phyloP scores from a whole-genome alignment of 192 early-diverging fungal genomes.

The Lunasporangiospora selenospora region DNA sequence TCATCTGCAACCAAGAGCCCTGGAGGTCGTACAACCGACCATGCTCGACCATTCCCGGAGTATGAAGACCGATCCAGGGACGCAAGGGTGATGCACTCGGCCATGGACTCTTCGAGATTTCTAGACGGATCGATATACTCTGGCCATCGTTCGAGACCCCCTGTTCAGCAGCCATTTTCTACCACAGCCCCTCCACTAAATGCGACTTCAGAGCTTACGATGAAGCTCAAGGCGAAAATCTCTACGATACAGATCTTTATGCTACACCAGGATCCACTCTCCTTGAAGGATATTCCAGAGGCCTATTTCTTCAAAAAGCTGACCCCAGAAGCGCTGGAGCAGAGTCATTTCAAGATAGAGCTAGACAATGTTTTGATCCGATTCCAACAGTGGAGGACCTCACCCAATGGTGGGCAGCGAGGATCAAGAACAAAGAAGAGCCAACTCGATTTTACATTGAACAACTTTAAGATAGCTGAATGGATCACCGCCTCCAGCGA shows the following conservation, averaged over 20 bases:
- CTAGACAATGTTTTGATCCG: constrained; percentile 42
- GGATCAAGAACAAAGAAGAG: constrained; percentile 21
- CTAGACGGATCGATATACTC: constrained; percentile 19
- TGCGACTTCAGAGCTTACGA: background rate
- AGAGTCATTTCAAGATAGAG: constrained; percentile 46
- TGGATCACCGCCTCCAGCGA: constrained; percentile 26
- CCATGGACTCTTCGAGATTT: constrained; percentile 34
- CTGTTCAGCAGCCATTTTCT: background rate
- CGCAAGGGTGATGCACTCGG: too few species aligned
- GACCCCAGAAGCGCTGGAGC: constrained; percentile 24
- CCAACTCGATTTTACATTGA: constrained; percentile 39
- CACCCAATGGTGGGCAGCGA: constrained; percentile 14
- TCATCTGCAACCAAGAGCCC: constrained; percentile 6
- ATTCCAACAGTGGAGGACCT: constrained; percentile 34
- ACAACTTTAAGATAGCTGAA: constrained; percentile 25
- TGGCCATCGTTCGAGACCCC: constrained; percentile 13
- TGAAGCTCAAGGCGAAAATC: constrained; percentile 50
- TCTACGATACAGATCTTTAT: constrained; percentile 48
- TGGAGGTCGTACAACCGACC: constrained; percentile 9
- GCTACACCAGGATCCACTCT: constrained; percentile 40
- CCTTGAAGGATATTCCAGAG: constrained; percentile 23
- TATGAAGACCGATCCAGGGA: too few species aligned
- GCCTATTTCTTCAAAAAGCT: constrained; percentile 33
- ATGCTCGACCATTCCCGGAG: too few species aligned
- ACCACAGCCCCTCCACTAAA: background rate